Percentiles rank a stretch among this genome's conserved stretches.
phyloP scores from a whole-genome alignment of 768 basidiomycete species.

The Sporobolomyces roseus region DNA sequence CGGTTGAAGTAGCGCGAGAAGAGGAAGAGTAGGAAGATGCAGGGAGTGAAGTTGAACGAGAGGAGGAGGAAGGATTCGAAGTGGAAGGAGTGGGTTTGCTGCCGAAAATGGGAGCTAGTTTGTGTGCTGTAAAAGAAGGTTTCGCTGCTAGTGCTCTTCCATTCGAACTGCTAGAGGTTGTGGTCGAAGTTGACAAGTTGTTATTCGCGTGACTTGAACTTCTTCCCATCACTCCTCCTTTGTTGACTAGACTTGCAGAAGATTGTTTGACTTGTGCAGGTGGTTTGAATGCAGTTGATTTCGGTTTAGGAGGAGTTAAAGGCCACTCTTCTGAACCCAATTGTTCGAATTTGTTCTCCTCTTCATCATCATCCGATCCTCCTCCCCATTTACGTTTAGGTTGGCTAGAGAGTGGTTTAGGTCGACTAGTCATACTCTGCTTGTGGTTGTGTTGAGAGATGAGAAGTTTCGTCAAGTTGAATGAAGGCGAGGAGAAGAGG shows the following conservation, averaged over 20 bases:
- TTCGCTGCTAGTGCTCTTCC: neutral
- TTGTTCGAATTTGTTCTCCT: slow-evolving; percentile 30
- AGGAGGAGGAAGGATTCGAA: neutral
- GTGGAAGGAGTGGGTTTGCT: neutral
- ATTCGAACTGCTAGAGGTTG: neutral
- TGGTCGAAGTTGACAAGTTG: neutral
- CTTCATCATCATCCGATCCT: slow-evolving; percentile 15
- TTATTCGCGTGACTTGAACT: neutral
- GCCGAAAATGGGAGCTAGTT: slow-evolving; percentile 23
- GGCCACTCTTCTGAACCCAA: slow-evolving; percentile 37
- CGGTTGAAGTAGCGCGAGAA: neutral
- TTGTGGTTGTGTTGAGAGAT: neutral
- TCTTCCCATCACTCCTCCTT: neutral
- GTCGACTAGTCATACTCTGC: neutral
- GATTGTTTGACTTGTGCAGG: no score
- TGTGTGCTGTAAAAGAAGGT: neutral
- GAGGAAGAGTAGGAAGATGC: neutral
- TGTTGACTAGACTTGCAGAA: no score
- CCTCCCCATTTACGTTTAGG: slow-evolving; percentile 39
- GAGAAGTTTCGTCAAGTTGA: neutral
- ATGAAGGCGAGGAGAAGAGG: neutral
- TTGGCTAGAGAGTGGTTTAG: slow-evolving; percentile 30
- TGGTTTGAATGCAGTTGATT: no score
- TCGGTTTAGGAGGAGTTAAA: slow-evolving; percentile 19
- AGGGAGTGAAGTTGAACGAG: neutral